Evolutionary conservation across 2,329 filamentous ascomycete genomes (phyloP), one percentile per base, ranked within the genome.

Genomic region (Chaetothyriales sp.): DNA sequence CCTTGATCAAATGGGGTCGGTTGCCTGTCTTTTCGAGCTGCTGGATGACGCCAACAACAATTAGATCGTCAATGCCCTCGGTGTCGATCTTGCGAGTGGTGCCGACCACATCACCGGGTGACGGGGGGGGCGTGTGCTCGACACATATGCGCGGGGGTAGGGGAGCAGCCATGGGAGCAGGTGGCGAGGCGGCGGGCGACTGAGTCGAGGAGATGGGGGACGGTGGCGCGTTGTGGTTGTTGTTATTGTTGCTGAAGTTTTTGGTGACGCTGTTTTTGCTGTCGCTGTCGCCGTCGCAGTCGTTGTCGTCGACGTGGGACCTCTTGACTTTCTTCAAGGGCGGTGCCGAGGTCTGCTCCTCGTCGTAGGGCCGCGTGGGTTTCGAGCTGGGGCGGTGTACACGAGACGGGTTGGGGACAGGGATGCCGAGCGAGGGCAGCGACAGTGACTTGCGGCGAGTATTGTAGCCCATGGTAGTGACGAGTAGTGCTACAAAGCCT

Each of bases 381-480:
- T 72, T 67, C 57, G 77, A 76, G 57, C 74, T 74, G 64, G 77
- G 77, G 61, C 77, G 76, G 59, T 73, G 69, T 56, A 71, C 65
- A 63, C 76, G 74, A 57, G 75, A 75, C 56, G 72, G 68, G 61
- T 74, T 75, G 50, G 80, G 80, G 49, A 95, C 75, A 63, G 92
- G 86, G 62, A 96, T 95, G 66, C 92, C 92, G 62, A 96, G 78
- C 59, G 88, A 93, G 54, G 87, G 85, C 64, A 96, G 75, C 56
- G 89, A 95, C 59, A 98, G 74, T 64, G 88, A 95, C 75, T 96
- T 96, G 69, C 89, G 83, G 70, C 90, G 85, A 60, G 90, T 96
- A 70, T 95, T 95, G 76, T 95, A 95, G 65, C 84, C 84, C 87
- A 95, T 95, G 50, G 39, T 55, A 48, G 47, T 43, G 43, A n/a